These are phyloP conservation scores for Pulveroboletus frians DNA, from an alignment of 768 basidiomycete genomes.

Conservation along the genomic window DNA sequence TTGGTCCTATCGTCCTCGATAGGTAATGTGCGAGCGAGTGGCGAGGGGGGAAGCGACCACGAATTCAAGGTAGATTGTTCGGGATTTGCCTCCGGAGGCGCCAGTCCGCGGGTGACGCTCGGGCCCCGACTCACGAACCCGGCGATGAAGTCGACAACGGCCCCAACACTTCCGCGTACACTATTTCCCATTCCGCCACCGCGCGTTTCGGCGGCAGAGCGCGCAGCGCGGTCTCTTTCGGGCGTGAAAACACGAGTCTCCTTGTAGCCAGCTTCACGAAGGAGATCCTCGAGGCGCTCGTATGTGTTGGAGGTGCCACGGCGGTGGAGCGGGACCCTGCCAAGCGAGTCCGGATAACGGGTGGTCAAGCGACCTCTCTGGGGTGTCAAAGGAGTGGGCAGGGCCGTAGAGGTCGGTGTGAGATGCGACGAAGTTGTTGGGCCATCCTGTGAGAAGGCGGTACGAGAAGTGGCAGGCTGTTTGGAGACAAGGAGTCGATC, in stretches of 20 bases:
- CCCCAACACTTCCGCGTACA: constrained; percentile 41
- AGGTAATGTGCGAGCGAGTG: constrained; percentile 12
- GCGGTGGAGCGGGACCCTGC: constrained; percentile 69
- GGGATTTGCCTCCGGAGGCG: constrained; percentile 5
- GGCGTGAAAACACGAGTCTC: constrained; percentile 89
- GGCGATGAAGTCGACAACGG: constrained; percentile 62
- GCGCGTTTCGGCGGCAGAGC: constrained; percentile 21
- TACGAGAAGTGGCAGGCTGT: constrained; percentile 9
- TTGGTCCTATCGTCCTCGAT: constrained; percentile 6
- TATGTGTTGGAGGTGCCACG: constrained; percentile 78
- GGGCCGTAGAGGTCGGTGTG: constrained; percentile 3
- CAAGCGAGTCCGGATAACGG: constrained; percentile 55
- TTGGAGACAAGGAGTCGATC: constrained; percentile 8
- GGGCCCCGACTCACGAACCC: constrained; percentile 44
- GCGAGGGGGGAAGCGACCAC: constrained; percentile 27
- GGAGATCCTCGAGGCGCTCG: constrained; percentile 78
- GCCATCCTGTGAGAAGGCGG: constrained; percentile 5
- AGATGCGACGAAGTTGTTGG: constrained; percentile 5
- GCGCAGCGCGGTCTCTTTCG: constrained; percentile 54
- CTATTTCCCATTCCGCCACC: constrained; percentile 32
- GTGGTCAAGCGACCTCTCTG: constrained; percentile 36
- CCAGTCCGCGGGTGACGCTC: constrained; percentile 18
- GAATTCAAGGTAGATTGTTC: constrained; percentile 3
- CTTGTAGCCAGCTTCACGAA: constrained; percentile 86
- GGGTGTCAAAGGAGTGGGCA: constrained; percentile 38